phyloP scores from a whole-genome alignment of 352 stramenopile genomes.

The Blastocystis sp. region DNA sequence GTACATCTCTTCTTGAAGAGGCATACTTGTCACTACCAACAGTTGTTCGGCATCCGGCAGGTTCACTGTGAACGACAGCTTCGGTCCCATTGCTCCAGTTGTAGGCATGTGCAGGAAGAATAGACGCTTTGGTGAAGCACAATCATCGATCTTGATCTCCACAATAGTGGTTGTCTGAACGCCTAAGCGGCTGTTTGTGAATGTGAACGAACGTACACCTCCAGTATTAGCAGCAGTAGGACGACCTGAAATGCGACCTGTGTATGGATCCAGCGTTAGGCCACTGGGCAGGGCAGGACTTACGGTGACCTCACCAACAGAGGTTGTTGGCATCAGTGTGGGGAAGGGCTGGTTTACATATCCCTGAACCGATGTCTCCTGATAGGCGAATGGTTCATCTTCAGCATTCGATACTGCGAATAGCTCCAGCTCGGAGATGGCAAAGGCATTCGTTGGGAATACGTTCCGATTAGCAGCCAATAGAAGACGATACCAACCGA shows the following conservation, averaged over 20 bases:
- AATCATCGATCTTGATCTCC: constrained; percentile 28
- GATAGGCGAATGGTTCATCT: neutral
- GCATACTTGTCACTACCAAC: constrained; percentile 11
- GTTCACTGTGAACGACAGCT: constrained; percentile 10
- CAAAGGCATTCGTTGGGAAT: constrained; percentile 52
- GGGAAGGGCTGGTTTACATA: constrained; percentile 38
- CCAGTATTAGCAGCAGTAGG: neutral
- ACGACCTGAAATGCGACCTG: constrained; percentile 40
- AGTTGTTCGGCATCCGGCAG: neutral
- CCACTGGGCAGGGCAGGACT: neutral
- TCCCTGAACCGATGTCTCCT: constrained; percentile 16
- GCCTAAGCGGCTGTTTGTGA: constrained; percentile 8
- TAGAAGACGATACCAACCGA: constrained; percentile 49
- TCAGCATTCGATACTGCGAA: neutral
- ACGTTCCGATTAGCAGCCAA: constrained; percentile 52
- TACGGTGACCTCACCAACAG: constrained; percentile 14
- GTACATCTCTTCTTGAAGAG: constrained; percentile 50
- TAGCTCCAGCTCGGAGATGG: constrained; percentile 49
- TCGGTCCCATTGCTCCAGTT: constrained; percentile 13
- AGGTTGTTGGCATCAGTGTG: neutral
- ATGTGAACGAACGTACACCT: neutral
- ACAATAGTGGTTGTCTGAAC: neutral
- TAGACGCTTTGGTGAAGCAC: neutral
- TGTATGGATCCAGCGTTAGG: constrained; percentile 24
- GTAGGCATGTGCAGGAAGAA: constrained; percentile 37